phyloP scores from a whole-genome alignment of 306 rosid genomes.

The Cicer judaicum region DNA sequence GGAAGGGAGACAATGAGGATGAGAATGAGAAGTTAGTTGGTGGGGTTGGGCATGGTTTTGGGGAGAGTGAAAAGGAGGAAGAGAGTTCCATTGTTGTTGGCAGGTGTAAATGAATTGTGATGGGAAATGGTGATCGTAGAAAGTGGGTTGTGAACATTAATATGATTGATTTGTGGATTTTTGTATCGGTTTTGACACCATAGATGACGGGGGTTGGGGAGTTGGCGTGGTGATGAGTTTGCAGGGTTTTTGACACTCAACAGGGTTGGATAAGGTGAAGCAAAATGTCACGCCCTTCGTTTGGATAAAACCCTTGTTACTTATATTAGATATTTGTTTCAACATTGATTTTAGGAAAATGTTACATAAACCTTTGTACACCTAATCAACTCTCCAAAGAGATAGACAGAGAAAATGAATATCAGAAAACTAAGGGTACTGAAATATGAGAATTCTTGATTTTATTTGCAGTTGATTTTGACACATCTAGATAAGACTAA shows the following conservation, averaged over 20 bases:
- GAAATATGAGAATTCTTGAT: too few species aligned
- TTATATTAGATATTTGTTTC: not conserved
- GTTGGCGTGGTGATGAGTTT: slow-evolving; percentile 32
- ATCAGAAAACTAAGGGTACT: too few species aligned
- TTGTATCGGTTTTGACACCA: slow-evolving; percentile 27
- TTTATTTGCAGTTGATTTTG: too few species aligned
- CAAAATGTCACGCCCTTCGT: not conserved
- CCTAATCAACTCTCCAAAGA: too few species aligned
- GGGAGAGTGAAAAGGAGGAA: slow-evolving; percentile 59
- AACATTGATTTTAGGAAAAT: not conserved
- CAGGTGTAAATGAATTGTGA: not conserved
- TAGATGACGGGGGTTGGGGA: slow-evolving; percentile 41
- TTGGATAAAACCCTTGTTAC: not conserved
- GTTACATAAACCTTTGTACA: too few species aligned
- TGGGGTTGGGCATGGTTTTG: slow-evolving; percentile 51
- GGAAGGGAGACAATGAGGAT: slow-evolving; percentile 63
- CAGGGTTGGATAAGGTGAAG: slow-evolving; percentile 45
- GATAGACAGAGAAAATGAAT: too few species aligned
- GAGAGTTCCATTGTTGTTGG: slow-evolving; percentile 71
- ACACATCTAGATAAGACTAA: too few species aligned
- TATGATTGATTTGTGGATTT: slow-evolving; percentile 20
- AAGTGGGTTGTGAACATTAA: slow-evolving; percentile 12
- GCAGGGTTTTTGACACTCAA: slow-evolving; percentile 45
- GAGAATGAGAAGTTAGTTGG: slow-evolving; percentile 57
- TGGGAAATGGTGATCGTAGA: slow-evolving; percentile 20